A percentile compares a stretch with the other conserved stretches of the same genome.
Evolutionary conservation across 495 filamentous ascomycete species (phyloP).

Genomic region (Aspergillus nidulans): DNA sequence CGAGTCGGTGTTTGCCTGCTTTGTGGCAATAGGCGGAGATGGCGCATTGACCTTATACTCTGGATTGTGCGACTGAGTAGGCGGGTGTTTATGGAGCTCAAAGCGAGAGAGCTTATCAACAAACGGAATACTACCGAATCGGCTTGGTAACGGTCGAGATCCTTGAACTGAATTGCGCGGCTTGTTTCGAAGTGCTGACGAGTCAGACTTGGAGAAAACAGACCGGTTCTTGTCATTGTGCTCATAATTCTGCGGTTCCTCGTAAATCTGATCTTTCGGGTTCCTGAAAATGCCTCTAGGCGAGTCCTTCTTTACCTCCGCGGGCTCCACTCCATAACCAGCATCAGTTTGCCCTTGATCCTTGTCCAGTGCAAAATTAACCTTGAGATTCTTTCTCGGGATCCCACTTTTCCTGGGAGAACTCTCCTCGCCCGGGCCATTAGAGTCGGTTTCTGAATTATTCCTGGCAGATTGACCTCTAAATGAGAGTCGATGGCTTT

Average conservation of each 20-base stretch:
- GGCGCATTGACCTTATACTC: conserved; percentile 62
- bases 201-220: conserved; percentile 35
- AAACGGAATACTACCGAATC: conserved; percentile 42
- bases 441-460: neutral
- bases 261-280: conserved; percentile 80
- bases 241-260: conserved; percentile 60
- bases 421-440: neutral
- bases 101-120: conserved; percentile 55
- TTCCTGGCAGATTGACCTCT: conserved; percentile 39
- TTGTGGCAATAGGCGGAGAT: conserved; percentile 23
- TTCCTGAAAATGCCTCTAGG: conserved; percentile 46
- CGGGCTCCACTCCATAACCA: conserved; percentile 23
- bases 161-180: conserved; percentile 56
- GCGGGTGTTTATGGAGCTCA: conserved; percentile 75
- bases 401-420: conserved; percentile 17
- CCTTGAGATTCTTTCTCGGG: conserved; percentile 35
- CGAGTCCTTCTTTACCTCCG: conserved; percentile 36
- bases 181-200: conserved; percentile 49
- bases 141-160: conserved; percentile 36
- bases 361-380: conserved; percentile 38
- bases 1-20: conserved; percentile 19
- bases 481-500: conserved; percentile 43
- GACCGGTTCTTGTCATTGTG: conserved; percentile 27
- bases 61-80: conserved; percentile 69
- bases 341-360: conserved; percentile 17